Base-by-base conservation (phyloP, 2,329 filamentous ascomycete genomes). In the Colletotrichum tamarilloi region DNA sequence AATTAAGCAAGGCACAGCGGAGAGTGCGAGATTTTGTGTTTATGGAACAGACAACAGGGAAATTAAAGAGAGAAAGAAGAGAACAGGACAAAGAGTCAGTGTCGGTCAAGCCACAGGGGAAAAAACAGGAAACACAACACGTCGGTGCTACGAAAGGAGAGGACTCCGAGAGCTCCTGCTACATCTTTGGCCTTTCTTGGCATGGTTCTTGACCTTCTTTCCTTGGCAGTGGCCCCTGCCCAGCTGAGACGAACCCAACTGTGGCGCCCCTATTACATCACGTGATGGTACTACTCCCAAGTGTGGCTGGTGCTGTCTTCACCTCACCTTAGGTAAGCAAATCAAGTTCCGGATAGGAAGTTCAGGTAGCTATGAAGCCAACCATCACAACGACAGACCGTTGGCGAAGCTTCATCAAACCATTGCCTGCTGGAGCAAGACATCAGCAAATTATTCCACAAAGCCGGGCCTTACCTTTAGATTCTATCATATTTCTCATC, bases 151-250 rank as follows among this genome's bases (percentile, higher is more conserved):
- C 35, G 19, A 32, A 58, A 59, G 55, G 52, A 22, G n/a, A 63
- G 60, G 46, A 53, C 42, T 30, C 57, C 57, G 32, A 35, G 19
- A 32, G 28, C 57, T 38, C n/a, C 57, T 38, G 32, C 57, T 16
- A n/a, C 19, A 38, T 28, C 58, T 46, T 42, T 60, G 14, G 19
- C 32, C 24, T 49, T 30, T 19, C 60, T 57, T 57, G 55, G 49
- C 52, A 42, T 30, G n/a, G 14, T 38, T 24, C 4, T 14, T 22
- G 42, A 49, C 42, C 42, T 49, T 64, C 52, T 62, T 69, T 71
- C 56, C 68, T 67, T 71, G 68, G 68, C 68, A 71, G 19, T 9
- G 38, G 56, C 68, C 65, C 49, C 46, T 66, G 53, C 53, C 22
- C 30, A 19, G 49, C 14, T 63, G 42, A 63, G 26, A 53, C 16